phyloP scores from a whole-genome alignment of 148 eudicot genomes.

The Vaccinium vitisidaea region DNA sequence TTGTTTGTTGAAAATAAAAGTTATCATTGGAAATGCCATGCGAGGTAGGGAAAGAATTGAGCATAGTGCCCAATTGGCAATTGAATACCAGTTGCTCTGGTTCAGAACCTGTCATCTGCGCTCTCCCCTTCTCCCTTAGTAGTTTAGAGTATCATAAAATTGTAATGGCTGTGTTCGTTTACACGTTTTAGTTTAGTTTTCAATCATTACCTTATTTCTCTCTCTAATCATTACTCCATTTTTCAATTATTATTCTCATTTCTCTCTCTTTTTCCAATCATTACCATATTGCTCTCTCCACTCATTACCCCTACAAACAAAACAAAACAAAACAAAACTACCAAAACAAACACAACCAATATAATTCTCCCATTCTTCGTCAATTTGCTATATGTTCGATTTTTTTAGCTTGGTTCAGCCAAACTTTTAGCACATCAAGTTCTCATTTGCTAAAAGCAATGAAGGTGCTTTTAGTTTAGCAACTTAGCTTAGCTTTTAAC shows the following conservation, averaged over 20 bases:
- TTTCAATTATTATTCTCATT: too few relatives aligned
- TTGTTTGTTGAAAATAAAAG: not conserved
- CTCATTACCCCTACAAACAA: too few relatives aligned
- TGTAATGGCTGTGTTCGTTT: not conserved
- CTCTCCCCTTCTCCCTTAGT: not conserved
- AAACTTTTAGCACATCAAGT: too few relatives aligned
- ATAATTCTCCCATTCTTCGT: not conserved
- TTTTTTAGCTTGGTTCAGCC: not conserved
- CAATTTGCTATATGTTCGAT: not conserved
- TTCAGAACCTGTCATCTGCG: not conserved
- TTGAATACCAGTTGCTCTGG: not conserved
- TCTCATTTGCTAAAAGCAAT: too few relatives aligned
- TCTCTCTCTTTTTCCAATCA: too few relatives aligned
- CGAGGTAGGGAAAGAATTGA: not conserved
- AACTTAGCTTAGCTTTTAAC: too few relatives aligned
- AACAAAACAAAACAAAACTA: too few relatives aligned
- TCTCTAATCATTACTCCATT: too few relatives aligned
- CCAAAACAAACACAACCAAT: not conserved
- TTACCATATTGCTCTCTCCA: too few relatives aligned
- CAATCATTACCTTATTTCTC: too few relatives aligned
- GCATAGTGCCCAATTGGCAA: not conserved
- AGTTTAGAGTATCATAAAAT: not conserved
- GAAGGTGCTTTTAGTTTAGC: too few relatives aligned
- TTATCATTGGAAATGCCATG: not conserved
- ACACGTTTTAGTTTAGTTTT: too few relatives aligned